phyloP scores from a whole-genome alignment of 2,329 filamentous ascomycete species.

The Aspergillus pseudoviridinutans region DNA sequence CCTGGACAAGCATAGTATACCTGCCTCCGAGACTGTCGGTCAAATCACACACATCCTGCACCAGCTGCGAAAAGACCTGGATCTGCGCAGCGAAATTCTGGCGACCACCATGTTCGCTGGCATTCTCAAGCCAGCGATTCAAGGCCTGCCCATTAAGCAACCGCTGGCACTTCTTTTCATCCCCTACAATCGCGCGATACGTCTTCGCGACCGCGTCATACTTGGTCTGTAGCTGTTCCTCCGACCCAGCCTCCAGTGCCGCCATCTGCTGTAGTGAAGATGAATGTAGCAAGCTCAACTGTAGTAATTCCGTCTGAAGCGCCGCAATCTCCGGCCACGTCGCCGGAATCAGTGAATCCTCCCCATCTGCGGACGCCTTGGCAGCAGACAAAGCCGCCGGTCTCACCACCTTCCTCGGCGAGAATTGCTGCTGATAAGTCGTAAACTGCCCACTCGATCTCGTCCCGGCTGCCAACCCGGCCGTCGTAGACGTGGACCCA shows the following conservation, averaged over 20 bases:
- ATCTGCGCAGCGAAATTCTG: constrained; percentile 34
- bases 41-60: constrained; percentile 37
- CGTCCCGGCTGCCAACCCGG: constrained; percentile 1
- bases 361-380: constrained; percentile 10
- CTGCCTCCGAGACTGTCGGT: constrained; percentile 21
- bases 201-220: constrained; percentile 33
- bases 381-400: constrained; percentile 16
- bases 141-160: constrained; percentile 35
- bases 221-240: constrained; percentile 29
- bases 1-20: constrained; percentile 26
- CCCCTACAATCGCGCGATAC: constrained; percentile 27
- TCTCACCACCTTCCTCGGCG: constrained; percentile 34
- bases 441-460: constrained; percentile 30
- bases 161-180: constrained; percentile 32
- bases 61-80: constrained; percentile 35
- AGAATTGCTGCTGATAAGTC: constrained; percentile 37
- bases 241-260: constrained; percentile 29
- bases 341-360: constrained; percentile 22
- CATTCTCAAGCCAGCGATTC: constrained; percentile 31
- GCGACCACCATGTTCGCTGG: constrained; percentile 21
- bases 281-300: constrained; percentile 39
- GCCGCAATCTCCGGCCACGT: constrained; percentile 33
- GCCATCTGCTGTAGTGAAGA: constrained; percentile 24
- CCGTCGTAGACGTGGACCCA: constrained; percentile 4
- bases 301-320: constrained; percentile 42